Conservation (phyloP, 805 yeast species). For the Wickerhamiella cacticola region DNA sequence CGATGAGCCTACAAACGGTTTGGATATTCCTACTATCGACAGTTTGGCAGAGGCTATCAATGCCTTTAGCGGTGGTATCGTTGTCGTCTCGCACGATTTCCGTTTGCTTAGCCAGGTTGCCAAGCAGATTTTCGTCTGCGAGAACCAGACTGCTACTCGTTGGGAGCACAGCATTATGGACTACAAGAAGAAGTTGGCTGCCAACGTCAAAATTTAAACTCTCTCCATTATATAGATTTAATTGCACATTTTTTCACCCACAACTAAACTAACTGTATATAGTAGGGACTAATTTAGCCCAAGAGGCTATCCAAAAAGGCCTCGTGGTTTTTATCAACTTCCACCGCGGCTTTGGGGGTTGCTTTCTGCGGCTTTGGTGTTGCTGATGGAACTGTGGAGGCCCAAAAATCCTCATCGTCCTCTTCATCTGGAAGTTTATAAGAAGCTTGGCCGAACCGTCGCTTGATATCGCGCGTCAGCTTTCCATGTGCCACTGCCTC, state of each 20-base stretch:
- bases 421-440: constrained; percentile 12
- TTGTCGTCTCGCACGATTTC: constrained; percentile 98
- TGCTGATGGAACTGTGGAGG: constrained; percentile 2
- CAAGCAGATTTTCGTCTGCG: constrained; percentile 92
- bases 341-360: neutral
- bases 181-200: constrained; percentile 90
- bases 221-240: neutral
- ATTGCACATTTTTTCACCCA: constrained; percentile 1
- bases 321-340: constrained; percentile 14
- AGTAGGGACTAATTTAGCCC: no score
- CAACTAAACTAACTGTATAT: no score
- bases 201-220: constrained; percentile 40
- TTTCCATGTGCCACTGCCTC: constrained; percentile 4
- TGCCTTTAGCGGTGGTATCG: constrained; percentile 93
- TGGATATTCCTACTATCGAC: constrained; percentile 96
- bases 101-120: constrained; percentile 94
- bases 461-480: constrained; percentile 7
- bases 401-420: constrained; percentile 23
- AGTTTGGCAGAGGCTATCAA: constrained; percentile 94
- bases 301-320: constrained; percentile 14
- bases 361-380: neutral
- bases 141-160: constrained; percentile 86
- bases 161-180: constrained; percentile 89
- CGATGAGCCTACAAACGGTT: constrained; percentile 99
- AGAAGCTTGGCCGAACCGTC: constrained; percentile 10